Percentiles rank a stretch among this genome's conserved stretches.
Evolutionary conservation across 805 yeast genomes (phyloP).

Genomic region (Saccharomycopsis sp.): DNA sequence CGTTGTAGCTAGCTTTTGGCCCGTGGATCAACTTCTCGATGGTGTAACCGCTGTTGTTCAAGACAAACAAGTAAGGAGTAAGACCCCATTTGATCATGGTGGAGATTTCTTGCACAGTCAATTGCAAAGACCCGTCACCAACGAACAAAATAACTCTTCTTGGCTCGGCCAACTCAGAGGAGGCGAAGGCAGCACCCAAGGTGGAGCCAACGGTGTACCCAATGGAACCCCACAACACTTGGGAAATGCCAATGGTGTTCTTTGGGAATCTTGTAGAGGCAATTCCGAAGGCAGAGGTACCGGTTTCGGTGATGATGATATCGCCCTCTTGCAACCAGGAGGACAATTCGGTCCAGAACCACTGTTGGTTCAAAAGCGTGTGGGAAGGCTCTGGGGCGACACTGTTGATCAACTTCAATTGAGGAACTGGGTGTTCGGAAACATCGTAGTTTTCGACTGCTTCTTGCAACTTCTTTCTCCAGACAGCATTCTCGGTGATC

Average conservation of each 20-base stretch:
- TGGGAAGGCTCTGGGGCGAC: conserved; percentile 6
- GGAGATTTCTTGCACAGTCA: conserved; percentile 59
- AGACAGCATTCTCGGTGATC: conserved; percentile 1
- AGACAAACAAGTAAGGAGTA: conserved; percentile 50
- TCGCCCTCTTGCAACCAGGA: conserved; percentile 50
- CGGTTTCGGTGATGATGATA: conserved; percentile 55
- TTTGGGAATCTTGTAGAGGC: conserved; percentile 51
- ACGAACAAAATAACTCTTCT: conserved; percentile 52
- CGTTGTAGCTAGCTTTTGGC: conserved; percentile 47
- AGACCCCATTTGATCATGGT: conserved; percentile 49
- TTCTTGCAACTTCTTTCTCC: not conserved
- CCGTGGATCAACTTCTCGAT: conserved; percentile 59
- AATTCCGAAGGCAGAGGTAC: conserved; percentile 59
- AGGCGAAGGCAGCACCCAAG: conserved; percentile 55
- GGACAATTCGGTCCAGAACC: conserved; percentile 46
- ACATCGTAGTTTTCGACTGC: conserved; percentile 6
- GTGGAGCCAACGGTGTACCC: conserved; percentile 63
- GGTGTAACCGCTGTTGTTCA: conserved; percentile 63
- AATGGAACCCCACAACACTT: conserved; percentile 59
- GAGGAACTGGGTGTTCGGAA: conserved; percentile 13
- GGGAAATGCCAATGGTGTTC: conserved; percentile 46
- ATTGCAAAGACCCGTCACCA: conserved; percentile 65
- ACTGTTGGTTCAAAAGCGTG: conserved; percentile 30
- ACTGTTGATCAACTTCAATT: conserved; percentile 3
- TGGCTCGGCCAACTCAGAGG: conserved; percentile 38